Evolutionary conservation across 371 early-diverging fungal genomes (phyloP).

Genomic region (Rhizopus stolonifer): DNA sequence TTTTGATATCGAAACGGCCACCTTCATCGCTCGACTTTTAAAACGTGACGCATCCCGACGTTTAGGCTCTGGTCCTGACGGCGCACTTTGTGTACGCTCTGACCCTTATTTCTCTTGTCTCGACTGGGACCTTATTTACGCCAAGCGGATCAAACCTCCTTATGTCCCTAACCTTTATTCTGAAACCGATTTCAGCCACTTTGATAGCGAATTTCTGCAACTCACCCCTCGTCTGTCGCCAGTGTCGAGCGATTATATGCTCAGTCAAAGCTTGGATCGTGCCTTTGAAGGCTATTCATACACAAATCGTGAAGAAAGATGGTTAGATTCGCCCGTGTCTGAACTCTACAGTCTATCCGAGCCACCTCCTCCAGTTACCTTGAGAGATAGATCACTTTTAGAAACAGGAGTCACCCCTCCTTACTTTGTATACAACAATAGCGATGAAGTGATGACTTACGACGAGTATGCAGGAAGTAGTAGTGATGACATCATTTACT

Average conservation of each 20-base stretch:
- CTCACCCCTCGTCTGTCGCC: slow-evolving; percentile 52
- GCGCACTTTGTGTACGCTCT: slow-evolving; percentile 52
- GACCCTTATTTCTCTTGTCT: slow-evolving; percentile 68
- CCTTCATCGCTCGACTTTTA: slow-evolving; percentile 60
- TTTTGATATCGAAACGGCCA: slow-evolving; percentile 55
- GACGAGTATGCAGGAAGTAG: slow-evolving; percentile 19
- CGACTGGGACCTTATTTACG: slow-evolving; percentile 68
- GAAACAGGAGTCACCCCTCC: background rate
- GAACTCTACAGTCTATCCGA: slow-evolving; percentile 20
- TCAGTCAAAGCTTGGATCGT: slow-evolving; percentile 49
- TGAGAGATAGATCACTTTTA: slow-evolving; percentile 8
- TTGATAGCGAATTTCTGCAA: slow-evolving; percentile 60
- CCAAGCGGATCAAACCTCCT: slow-evolving; percentile 59
- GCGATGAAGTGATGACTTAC: slow-evolving; percentile 19
- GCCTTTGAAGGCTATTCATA: slow-evolving; percentile 61
- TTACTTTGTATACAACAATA: slow-evolving; percentile 18
- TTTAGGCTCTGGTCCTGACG: slow-evolving; percentile 52
- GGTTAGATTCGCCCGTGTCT: slow-evolving; percentile 18
- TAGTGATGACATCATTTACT: slow-evolving; percentile 16
- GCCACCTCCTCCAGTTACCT: slow-evolving; percentile 14
- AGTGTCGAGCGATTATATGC: slow-evolving; percentile 37
- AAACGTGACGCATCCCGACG: slow-evolving; percentile 68
- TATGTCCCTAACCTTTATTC: slow-evolving; percentile 51
- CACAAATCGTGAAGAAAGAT: slow-evolving; percentile 26
- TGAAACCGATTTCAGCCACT: slow-evolving; percentile 61